Conservation (phyloP, 257 asterid species). For the Solanum sejunctum region DNA sequence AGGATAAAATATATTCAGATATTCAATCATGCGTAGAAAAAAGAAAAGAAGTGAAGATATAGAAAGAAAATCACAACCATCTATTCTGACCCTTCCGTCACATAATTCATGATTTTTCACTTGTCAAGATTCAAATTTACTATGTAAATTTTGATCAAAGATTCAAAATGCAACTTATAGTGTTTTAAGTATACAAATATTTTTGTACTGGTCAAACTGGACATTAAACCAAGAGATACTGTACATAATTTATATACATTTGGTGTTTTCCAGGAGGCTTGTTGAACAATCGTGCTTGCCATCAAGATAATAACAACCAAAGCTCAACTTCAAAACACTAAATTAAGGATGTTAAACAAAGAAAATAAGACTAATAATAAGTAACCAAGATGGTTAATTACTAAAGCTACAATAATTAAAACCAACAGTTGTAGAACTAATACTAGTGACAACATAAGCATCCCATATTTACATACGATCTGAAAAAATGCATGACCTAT, state of each 20-base stretch:
- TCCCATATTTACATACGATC: not conserved
- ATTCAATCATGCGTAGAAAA: too few relatives aligned
- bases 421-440: not conserved
- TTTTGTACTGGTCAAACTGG: not conserved
- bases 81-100: not conserved
- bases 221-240: not conserved
- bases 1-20: too few relatives aligned
- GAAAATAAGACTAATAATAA: not conserved
- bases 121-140: not conserved
- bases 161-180: not conserved
- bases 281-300: conserved; percentile 11
- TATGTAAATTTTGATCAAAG: not conserved
- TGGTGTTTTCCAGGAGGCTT: conserved; percentile 3
- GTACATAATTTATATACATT: not conserved
- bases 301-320: conserved; percentile 3
- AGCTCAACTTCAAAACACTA: not conserved
- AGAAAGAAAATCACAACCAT: not conserved
- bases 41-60: not conserved
- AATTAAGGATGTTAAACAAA: conserved; percentile 2
- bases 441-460: not conserved
- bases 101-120: not conserved
- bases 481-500: not conserved
- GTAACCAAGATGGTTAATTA: conserved; percentile 5
- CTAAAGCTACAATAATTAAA: not conserved
- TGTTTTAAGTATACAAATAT: too few relatives aligned